Evolutionary conservation across 495 filamentous ascomycete genomes (phyloP), one percentile per base, ranked within the genome.

Genomic region (Halenospora varia): DNA sequence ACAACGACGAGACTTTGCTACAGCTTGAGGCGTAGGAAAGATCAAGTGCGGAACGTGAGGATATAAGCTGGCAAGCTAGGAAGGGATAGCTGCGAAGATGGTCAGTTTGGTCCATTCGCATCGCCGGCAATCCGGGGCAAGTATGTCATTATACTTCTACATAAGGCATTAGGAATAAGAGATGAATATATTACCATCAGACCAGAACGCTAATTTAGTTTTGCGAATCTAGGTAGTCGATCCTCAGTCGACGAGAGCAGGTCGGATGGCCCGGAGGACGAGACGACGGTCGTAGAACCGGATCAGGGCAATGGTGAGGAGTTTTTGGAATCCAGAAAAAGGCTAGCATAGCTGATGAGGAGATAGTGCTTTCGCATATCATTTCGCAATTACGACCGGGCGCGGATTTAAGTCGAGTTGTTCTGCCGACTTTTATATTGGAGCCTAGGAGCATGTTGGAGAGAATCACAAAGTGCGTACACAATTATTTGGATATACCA

Each of bases 371-470:
- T 62, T 87, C 83, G 54, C 92, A 97, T 72, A 96, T 99, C 71
- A 97, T 99, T 59, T 96, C 91, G 40, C 95, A 97, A 75, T 78
- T 99, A 48, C 85, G 94, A 59, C 94, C 95, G 29, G 94, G 94
- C 56, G 94, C 94, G 54, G 94, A 99, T 70, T 77, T 99, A 57
- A 96, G 90, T 72, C 84, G 92, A 63, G 92, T 99, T 53, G 91
- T 92, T 25, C 75, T 99, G 57, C 94, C 94, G 24, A 99, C 94
- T 29, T 99, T 99, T 73, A 99, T 99, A 64, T 80, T 99, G 49
- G 94, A 99, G 70, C 94, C 94, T 2, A 85, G 90, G 66, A 96
- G 92, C 60, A 99, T 99, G 94, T 73, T 99, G 66, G 94, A 99
- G 74, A 82, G 94, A 29, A 99, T 99, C 64, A 99, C 94, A 65